Percentiles rank a stretch among this genome's conserved stretches.
These are phyloP conservation scores for Epichloe baconii DNA, from an alignment of 2,329 filamentous ascomycete genomes.

Conservation along the genomic window DNA sequence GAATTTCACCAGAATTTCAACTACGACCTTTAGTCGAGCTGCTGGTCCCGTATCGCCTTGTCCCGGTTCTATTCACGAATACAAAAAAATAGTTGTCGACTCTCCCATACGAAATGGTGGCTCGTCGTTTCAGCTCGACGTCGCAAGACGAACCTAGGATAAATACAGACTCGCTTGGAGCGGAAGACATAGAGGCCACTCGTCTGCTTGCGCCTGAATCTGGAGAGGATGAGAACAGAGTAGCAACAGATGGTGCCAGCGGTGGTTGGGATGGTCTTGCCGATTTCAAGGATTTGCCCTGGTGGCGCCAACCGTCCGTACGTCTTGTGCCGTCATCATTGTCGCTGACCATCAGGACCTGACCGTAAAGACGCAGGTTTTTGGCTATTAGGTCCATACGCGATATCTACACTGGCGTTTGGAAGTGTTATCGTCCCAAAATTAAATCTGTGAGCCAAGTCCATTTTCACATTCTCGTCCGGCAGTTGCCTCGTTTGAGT, in stretches of 20 bases:
- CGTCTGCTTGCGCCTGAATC: slow-evolving; percentile 2
- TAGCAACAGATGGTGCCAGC: slow-evolving; percentile 8
- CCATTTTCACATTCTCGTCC: not conserved
- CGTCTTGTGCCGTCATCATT: slow-evolving; percentile 11
- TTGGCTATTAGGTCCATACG: slow-evolving; percentile 73
- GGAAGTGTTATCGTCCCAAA: slow-evolving; percentile 78
- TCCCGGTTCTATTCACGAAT: not conserved
- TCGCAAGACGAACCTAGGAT: not conserved
- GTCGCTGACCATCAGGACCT: slow-evolving; percentile 4
- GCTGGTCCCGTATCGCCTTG: not conserved
- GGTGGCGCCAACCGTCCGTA: slow-evolving; percentile 52
- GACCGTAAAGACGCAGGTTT: slow-evolving; percentile 40
- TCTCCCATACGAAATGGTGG: not conserved
- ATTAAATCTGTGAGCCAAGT: slow-evolving; percentile 54
- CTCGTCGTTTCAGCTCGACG: not conserved
- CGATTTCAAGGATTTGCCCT: slow-evolving; percentile 48
- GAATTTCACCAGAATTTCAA: not conserved
- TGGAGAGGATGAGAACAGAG: not conserved
- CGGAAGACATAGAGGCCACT: slow-evolving; percentile 1
- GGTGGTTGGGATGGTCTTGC: slow-evolving; percentile 33
- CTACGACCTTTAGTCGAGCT: not conserved
- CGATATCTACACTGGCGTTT: slow-evolving; percentile 73
- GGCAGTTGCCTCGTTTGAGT: not conserved
- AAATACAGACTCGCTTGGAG: not conserved
- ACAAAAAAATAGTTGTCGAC: not conserved